These are phyloP conservation scores for Poronia punctata DNA, from an alignment of 495 filamentous ascomycete species.

Conservation along the genomic window DNA sequence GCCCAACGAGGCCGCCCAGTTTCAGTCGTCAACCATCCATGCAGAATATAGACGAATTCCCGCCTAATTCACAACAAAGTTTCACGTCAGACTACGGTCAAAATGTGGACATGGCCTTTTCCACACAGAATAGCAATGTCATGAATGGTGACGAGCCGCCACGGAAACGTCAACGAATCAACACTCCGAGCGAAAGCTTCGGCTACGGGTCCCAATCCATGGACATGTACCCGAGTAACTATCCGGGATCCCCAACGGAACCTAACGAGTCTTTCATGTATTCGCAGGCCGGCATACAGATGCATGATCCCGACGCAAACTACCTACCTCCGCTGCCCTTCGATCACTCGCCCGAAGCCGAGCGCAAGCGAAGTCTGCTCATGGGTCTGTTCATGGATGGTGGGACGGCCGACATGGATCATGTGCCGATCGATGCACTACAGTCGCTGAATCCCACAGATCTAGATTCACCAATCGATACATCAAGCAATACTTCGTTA, in stretches of 20 bases:
- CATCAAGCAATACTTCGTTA: conserved; percentile 77
- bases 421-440: conserved; percentile 35
- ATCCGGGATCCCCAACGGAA: conserved; percentile 67
- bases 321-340: conserved; percentile 64
- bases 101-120: conserved; percentile 40
- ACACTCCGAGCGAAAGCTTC: conserved; percentile 41
- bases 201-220: conserved; percentile 44
- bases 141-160: conserved; percentile 68
- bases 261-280: conserved; percentile 79
- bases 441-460: conserved; percentile 65
- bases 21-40: conserved; percentile 54
- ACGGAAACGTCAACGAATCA: conserved; percentile 60
- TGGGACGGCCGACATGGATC: conserved; percentile 54
- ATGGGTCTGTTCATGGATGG: conserved; percentile 84
- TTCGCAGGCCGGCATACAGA: conserved; percentile 47
- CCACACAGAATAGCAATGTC: conserved; percentile 30
- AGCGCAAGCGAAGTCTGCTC: conserved; percentile 69
- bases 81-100: conserved; percentile 40
- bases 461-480: conserved; percentile 83
- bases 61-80: conserved; percentile 43
- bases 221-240: conserved; percentile 41
- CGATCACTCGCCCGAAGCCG: conserved; percentile 56
- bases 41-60: conserved; percentile 47
- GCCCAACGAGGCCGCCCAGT: conserved; percentile 41
- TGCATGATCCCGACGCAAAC: conserved; percentile 44